A percentile compares a stretch with the other conserved stretches of the same genome.
Evolutionary conservation across 192 early-diverging fungal genomes (phyloP).

Genomic region (Podila epigama): DNA sequence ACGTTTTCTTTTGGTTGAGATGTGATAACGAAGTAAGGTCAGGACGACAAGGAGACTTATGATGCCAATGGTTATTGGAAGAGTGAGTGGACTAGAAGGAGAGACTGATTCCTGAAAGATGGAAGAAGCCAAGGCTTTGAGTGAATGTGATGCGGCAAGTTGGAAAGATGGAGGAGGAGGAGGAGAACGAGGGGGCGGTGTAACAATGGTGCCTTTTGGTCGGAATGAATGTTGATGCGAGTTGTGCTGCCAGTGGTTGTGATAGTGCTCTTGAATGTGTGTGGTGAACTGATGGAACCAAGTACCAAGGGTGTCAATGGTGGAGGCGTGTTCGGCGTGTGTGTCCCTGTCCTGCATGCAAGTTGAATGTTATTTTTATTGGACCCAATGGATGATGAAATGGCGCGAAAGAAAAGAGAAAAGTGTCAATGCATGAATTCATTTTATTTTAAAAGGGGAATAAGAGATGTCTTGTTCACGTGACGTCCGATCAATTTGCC

Average conservation of each 20-base stretch:
- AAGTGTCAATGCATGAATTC: too few species aligned
- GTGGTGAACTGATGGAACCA: constrained; percentile 9
- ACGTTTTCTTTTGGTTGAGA: background rate
- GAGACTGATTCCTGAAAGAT: background rate
- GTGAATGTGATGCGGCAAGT: background rate
- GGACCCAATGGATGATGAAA: too few species aligned
- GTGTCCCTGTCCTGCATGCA: constrained; percentile 19
- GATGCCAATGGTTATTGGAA: background rate
- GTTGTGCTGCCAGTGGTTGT: background rate
- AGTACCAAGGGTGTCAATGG: constrained; percentile 13
- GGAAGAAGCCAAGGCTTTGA: background rate
- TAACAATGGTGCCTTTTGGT: too few species aligned
- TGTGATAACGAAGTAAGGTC: background rate
- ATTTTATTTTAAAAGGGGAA: too few species aligned
- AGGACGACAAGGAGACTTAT: background rate
- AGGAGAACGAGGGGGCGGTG: too few species aligned
- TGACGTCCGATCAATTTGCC: too few species aligned
- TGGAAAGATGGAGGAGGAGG: background rate
- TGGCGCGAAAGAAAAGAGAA: too few species aligned
- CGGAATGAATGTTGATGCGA: too few species aligned
- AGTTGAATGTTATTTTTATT: background rate
- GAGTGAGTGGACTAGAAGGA: too few species aligned
- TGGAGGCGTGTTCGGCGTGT: constrained; percentile 16
- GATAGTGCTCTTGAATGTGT: background rate
- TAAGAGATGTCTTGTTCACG: too few species aligned